Evolutionary conservation across 495 filamentous ascomycete species (phyloP).

Genomic region (Rostrohypoxylon terebratum): DNA sequence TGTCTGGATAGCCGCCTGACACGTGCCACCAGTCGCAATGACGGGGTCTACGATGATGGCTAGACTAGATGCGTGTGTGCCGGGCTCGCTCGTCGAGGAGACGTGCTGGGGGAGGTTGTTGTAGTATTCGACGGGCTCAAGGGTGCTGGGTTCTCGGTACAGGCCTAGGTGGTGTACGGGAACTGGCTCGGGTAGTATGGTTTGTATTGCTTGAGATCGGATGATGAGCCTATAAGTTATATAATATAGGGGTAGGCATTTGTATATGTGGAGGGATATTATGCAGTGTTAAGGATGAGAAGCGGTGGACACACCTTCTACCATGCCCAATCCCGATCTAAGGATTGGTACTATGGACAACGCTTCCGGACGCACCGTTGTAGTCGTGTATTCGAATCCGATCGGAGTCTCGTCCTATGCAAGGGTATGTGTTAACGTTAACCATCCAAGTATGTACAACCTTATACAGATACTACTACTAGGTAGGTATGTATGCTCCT

Average conservation of each 20-base stretch:
- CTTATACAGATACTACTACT: not conserved
- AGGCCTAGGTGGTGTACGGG: conserved; percentile 94
- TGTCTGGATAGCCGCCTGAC: conserved; percentile 88
- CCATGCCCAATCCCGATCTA: conserved; percentile 88
- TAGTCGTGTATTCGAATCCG: conserved; percentile 74
- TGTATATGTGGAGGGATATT: not conserved
- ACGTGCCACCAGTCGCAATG: conserved; percentile 92
- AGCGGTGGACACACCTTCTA: conserved; percentile 68
- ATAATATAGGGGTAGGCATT: not conserved
- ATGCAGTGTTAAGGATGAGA: not conserved
- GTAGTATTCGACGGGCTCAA: conserved; percentile 96
- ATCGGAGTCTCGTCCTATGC: conserved; percentile 78
- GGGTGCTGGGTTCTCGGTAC: conserved; percentile 85
- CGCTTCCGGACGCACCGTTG: conserved; percentile 66
- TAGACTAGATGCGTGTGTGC: conserved; percentile 62
- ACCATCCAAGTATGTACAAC: not conserved
- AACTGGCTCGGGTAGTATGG: conserved; percentile 81
- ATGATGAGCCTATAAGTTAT: conserved; percentile 14
- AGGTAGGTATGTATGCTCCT: conserved; percentile 4
- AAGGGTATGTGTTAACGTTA: conserved; percentile 24
- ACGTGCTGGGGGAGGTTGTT: conserved; percentile 90
- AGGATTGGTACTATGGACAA: conserved; percentile 92
- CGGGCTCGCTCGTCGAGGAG: conserved; percentile 43
- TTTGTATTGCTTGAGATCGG: conserved; percentile 72
- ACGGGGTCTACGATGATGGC: conserved; percentile 91